Base-by-base conservation (phyloP, 495 filamentous ascomycete species). In the Venustampulla echinocandica region DNA sequence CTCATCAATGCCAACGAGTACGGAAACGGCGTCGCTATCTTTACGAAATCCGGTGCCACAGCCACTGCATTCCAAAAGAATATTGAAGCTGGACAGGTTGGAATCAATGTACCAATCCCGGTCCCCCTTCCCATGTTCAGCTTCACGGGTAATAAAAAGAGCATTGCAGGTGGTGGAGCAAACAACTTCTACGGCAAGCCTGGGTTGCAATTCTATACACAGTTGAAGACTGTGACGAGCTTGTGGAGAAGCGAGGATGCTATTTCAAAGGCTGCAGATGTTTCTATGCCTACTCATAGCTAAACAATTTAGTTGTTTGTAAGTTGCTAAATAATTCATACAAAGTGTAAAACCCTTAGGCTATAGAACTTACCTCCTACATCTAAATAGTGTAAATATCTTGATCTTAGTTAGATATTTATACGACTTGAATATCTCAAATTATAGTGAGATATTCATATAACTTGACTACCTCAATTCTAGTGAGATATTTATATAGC, bases 61-160 rank as follows among this genome's bases (percentile, higher is more conserved):
- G 79, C 79, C 6, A 70, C 74, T 53, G 68, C 64, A 11, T 83
- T 82, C 64, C 69, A 80, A 36, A 67, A 73, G 25, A 70, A 74
- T 33, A 80, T 88, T 59, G 81, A 88, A 61, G 82, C 81, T 42
- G 84, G 84, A 7, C 84, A 87, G 66, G 80, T 88, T 10, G 84
- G 84, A 23, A 80, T 88, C 64, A 89, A 89, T 53, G 84, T 90
- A 15, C 86, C 86, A 19, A 90, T 90, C 47, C 34, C 34, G 2
- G 90, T 95, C 3, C 90, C 92, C 13, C 71, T 93, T 30, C 86
- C 90, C 57, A 93, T 96, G 85, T 98, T 96, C 69, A 85, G 79
- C 42, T 98, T 98, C 69, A 98, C 92, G 15, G 92, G 92, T 43
- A 98, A 97, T 68, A 98, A 98, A 81, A 88, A 84, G 73, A 90